Conservation (phyloP, 176 grass and related monocot species). For the Rhynchospora pubera region DNA sequence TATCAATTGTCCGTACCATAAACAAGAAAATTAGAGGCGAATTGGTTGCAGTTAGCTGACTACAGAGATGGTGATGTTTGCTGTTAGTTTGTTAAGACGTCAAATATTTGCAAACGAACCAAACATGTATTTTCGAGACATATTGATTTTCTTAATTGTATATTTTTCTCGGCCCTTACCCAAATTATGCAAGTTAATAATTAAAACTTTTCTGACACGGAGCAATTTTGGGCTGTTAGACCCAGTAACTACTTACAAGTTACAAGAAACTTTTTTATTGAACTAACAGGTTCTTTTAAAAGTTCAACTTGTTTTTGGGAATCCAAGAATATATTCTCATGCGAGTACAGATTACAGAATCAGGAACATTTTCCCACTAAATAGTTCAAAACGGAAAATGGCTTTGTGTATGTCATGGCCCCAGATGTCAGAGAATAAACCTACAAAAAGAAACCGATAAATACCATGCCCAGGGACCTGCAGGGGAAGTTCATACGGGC, state of each 20-base stretch:
- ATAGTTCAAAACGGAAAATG: neutral
- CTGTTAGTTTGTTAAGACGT: constrained; percentile 2
- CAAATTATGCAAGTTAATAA: neutral
- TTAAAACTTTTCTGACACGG: neutral
- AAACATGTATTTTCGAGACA: neutral
- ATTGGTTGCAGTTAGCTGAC: neutral
- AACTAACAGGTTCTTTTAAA: neutral
- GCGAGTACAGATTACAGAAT: neutral
- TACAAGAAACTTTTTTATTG: neutral
- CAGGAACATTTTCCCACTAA: neutral
- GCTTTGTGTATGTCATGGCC: neutral
- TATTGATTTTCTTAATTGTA: neutral
- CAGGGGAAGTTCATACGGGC: too few relatives aligned
- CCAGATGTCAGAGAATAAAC: neutral
- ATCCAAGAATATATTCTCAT: neutral
- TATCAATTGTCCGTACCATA: neutral
- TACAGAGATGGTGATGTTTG: constrained; percentile 2
- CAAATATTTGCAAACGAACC: neutral
- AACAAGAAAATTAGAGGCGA: neutral
- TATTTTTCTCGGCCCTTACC: neutral
- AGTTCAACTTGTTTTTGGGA: neutral
- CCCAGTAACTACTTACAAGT: neutral
- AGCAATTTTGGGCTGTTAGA: neutral
- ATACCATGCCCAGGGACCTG: too few relatives aligned
- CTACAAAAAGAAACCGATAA: neutral